Conservation (phyloP, 257 asterid genomes). For the Solanum virginianum region DNA sequence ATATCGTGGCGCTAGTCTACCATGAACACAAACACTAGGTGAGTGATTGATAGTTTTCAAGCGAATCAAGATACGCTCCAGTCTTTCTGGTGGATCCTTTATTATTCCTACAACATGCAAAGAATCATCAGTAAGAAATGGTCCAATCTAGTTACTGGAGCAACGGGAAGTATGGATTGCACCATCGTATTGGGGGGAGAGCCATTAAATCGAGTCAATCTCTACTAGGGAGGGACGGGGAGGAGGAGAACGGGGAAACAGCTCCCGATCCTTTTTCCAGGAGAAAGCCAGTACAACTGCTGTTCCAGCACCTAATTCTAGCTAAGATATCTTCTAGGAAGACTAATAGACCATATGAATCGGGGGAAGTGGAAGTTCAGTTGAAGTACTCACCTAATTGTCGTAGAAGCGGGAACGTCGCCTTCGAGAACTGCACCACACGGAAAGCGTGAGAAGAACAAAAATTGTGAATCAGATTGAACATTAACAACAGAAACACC, state of each 20-base stretch:
- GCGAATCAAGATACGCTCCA: background rate
- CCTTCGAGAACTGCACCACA: conserved; percentile 48
- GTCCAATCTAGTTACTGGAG: background rate
- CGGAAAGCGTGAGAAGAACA: background rate
- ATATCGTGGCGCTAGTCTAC: background rate
- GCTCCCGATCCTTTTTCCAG: background rate
- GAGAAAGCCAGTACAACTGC: background rate
- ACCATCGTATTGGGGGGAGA: background rate
- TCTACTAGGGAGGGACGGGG: background rate
- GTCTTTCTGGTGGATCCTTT: background rate
- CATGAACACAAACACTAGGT: background rate
- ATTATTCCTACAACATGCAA: background rate
- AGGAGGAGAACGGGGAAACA: background rate
- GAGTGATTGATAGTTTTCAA: background rate
- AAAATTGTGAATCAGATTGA: background rate
- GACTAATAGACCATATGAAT: background rate
- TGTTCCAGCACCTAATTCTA: background rate
- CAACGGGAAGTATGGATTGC: background rate
- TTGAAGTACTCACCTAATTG: conserved; percentile 30
- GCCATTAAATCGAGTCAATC: background rate
- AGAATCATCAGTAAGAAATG: background rate
- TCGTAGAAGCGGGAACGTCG: conserved; percentile 69
- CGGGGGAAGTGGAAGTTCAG: background rate
- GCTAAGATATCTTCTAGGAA: background rate
- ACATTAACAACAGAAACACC: background rate